Evolutionary conservation across 2,329 filamentous ascomycete species (phyloP).

Genomic region (Aureobasidium musti): DNA sequence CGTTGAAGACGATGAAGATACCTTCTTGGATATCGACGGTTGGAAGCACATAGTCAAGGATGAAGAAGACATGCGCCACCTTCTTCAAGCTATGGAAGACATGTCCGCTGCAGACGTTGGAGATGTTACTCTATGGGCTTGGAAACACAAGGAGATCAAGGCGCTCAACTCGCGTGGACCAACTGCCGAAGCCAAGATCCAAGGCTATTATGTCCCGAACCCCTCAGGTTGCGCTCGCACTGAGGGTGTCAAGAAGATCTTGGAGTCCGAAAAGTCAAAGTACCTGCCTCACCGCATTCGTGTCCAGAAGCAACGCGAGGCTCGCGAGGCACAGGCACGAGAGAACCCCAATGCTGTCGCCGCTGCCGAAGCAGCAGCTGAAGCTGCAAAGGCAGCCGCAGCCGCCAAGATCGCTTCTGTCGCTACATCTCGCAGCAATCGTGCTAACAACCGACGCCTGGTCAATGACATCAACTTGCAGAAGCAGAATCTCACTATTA

Average conservation of each 20-base stretch:
- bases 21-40: conserved; percentile 69
- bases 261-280: conserved; percentile 96
- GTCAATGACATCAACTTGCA: conserved; percentile 95
- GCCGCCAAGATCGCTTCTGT: conserved; percentile 81
- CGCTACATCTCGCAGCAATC: conserved; percentile 87
- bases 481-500: conserved; percentile 70
- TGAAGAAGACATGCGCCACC: conserved; percentile 63
- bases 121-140: conserved; percentile 65
- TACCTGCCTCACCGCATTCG: conserved; percentile 98
- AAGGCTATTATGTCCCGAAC: conserved; percentile 81
- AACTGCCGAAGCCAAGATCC: conserved; percentile 56
- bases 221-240: conserved; percentile 82
- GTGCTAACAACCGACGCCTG: conserved; percentile 91
- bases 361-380: conserved; percentile 55
- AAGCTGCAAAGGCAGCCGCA: conserved; percentile 66
- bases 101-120: conserved; percentile 54
- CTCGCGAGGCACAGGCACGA: conserved; percentile 76
- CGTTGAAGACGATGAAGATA: conserved; percentile 64
- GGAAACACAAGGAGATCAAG: conserved; percentile 72
- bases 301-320: conserved; percentile 86
- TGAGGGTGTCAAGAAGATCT: conserved; percentile 91
- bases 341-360: conserved; percentile 56
- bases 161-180: conserved; percentile 63
- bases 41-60: conserved; percentile 70
- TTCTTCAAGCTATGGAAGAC: conserved; percentile 55